Percentiles rank a stretch among this genome's conserved stretches.
Evolutionary conservation across 2,329 filamentous ascomycete species (phyloP).

Genomic region (Falciphora oryzae): DNA sequence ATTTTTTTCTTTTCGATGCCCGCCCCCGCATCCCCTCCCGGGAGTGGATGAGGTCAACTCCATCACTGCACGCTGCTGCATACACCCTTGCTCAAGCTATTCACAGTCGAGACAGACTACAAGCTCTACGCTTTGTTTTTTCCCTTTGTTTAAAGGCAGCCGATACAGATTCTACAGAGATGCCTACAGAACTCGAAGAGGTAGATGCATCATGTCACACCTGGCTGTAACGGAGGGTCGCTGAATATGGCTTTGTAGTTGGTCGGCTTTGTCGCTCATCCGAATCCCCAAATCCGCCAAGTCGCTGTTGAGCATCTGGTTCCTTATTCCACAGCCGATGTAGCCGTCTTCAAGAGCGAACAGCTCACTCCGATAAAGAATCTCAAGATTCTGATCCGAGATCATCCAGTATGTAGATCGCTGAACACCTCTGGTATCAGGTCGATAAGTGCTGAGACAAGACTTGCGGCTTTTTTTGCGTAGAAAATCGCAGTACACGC

Average conservation of each 20-base stretch:
- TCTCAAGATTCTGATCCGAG: conserved; percentile 78
- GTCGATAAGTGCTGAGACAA: not conserved
- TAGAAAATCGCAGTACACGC: conserved; percentile 91
- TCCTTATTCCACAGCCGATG: conserved; percentile 69
- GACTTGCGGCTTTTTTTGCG: not conserved
- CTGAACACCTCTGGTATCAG: not conserved
- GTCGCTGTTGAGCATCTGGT: conserved; percentile 82
- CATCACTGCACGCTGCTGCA: not conserved
- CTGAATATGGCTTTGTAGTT: conserved; percentile 46
- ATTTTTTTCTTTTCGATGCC: conserved; percentile 14
- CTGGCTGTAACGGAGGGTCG: not conserved
- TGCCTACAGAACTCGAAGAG: conserved; percentile 74
- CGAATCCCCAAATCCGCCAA: conserved; percentile 84
- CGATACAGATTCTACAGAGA: conserved; percentile 30
- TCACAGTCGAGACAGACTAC: not conserved
- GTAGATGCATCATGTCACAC: conserved; percentile 33
- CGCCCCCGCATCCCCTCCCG: conserved; percentile 2
- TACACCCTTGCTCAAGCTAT: not conserved
- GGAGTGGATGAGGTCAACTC: too few relatives aligned
- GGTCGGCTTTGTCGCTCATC: conserved; percentile 88
- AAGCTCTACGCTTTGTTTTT: not conserved
- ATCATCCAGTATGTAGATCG: conserved; percentile 65
- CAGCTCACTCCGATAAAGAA: conserved; percentile 76
- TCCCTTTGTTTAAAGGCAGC: not conserved
- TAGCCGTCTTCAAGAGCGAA: conserved; percentile 76